Evolutionary conservation across 768 basidiomycete species (phyloP).

Genomic region (Lactarius sp.): DNA sequence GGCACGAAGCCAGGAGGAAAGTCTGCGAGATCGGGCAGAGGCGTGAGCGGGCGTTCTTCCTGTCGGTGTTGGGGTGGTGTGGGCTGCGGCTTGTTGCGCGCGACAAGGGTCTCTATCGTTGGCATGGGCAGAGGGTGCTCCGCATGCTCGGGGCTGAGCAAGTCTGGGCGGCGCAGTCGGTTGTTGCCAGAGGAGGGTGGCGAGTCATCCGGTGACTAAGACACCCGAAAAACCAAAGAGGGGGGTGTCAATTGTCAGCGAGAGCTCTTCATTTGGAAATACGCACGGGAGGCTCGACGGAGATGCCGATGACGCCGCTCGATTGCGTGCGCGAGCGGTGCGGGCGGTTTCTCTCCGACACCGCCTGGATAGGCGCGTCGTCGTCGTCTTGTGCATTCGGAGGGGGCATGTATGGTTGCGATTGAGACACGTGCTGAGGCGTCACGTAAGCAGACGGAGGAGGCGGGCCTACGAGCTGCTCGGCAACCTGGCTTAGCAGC

Average conservation of each 20-base stretch:
- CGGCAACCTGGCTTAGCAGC: conserved; percentile 14
- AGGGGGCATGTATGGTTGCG: not conserved
- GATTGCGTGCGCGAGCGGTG: conserved; percentile 24
- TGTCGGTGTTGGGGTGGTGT: not conserved
- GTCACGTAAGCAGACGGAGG: not conserved
- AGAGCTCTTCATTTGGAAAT: not conserved
- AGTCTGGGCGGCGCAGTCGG: conserved; percentile 24
- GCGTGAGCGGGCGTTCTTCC: conserved; percentile 1
- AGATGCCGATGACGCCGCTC: conserved; percentile 24
- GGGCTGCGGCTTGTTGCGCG: conserved; percentile 7
- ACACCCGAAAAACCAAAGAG: not conserved
- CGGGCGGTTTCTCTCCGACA: conserved; percentile 10
- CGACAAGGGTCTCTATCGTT: not conserved
- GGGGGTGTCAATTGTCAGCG: not conserved
- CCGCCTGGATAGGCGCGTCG: conserved; percentile 6
- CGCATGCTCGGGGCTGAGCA: conserved; percentile 32
- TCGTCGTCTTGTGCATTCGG: not conserved
- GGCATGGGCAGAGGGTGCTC: conserved; percentile 19
- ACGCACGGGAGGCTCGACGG: conserved; percentile 23
- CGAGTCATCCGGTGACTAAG: conserved; percentile 27
- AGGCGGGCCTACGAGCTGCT: conserved; percentile 3
- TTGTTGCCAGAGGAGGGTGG: conserved; percentile 22
- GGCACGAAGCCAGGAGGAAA: conserved; percentile 9
- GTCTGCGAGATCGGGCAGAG: conserved; percentile 11
- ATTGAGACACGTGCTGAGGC: not conserved